phyloP scores from a whole-genome alignment of 768 basidiomycete species.

The Lentinus brumalis region DNA sequence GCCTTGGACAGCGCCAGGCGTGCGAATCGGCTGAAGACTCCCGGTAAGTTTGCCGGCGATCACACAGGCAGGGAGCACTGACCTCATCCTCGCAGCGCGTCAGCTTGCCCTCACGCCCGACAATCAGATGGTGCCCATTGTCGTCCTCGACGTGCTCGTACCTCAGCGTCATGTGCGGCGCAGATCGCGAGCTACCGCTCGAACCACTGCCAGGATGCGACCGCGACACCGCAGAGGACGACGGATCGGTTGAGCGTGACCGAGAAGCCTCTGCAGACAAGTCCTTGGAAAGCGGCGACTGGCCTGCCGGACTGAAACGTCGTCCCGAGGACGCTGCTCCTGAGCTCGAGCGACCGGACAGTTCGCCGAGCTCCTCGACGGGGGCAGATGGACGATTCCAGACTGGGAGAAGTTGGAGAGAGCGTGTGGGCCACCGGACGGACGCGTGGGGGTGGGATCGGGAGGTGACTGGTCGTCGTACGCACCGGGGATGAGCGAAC shows the following conservation, averaged over 20 bases:
- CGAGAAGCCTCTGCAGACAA: conserved; percentile 5
- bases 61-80: neutral
- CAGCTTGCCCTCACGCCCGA: conserved; percentile 68
- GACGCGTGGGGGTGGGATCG: neutral
- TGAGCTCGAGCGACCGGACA: conserved; percentile 10
- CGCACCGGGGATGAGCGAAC: conserved; percentile 5
- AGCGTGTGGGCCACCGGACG: neutral
- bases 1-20: conserved; percentile 80
- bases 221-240: conserved; percentile 4
- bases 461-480: neutral
- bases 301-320: neutral
- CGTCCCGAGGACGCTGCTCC: conserved; percentile 4
- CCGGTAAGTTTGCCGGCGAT: neutral
- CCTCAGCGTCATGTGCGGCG: conserved; percentile 55
- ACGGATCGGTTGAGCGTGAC: conserved; percentile 1
- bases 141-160: conserved; percentile 66
- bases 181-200: conserved; percentile 26
- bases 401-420: conserved; percentile 28
- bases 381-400: conserved; percentile 34
- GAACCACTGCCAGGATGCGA: conserved; percentile 18
- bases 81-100: conserved; percentile 77
- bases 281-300: conserved; percentile 3
- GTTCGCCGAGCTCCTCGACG: conserved; percentile 10
- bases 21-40: conserved; percentile 64
- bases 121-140: conserved; percentile 68